Evolutionary conservation across 169 alveolate species (phyloP).

Genomic region (Eimeria sp.): DNA sequence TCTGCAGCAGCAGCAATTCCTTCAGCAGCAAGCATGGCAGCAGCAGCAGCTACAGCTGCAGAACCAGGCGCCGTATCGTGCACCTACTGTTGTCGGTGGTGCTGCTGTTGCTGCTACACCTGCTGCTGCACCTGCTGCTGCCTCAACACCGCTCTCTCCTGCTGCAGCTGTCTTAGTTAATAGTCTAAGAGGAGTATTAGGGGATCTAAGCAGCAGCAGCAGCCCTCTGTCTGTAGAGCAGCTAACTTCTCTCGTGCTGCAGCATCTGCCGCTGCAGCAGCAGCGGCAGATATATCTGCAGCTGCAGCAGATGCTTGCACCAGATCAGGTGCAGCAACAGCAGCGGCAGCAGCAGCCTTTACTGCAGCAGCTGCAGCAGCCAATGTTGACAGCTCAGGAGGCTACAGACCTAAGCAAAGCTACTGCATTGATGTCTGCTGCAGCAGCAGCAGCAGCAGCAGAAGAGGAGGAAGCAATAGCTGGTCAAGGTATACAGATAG

Average conservation of each 20-base stretch:
- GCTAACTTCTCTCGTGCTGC: constrained; percentile 63
- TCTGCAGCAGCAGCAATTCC: constrained; percentile 65
- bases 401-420: constrained; percentile 66
- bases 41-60: constrained; percentile 63
- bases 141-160: constrained; percentile 26
- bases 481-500: constrained; percentile 9
- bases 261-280: constrained; percentile 77
- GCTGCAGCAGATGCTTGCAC: constrained; percentile 76
- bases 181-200: constrained; percentile 44
- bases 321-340: constrained; percentile 60
- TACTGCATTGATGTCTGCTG: constrained; percentile 47
- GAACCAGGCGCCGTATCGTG: constrained; percentile 67
- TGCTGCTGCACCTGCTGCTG: constrained; percentile 41
- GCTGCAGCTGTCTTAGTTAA: constrained; percentile 53
- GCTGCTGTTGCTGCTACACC: no score
- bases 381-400: constrained; percentile 28
- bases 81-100: constrained; percentile 39
- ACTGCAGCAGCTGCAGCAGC: constrained; percentile 61
- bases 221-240: constrained; percentile 51
- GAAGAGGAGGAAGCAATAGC: constrained; percentile 13
- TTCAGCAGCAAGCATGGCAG: constrained; percentile 64
- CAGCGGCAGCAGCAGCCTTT: constrained; percentile 59
- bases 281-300: constrained; percentile 66
- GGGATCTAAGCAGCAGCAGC: constrained; percentile 12
- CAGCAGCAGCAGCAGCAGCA: constrained; percentile 65